Evolutionary conservation across 345 rosid species (phyloP).

Genomic region (Syzygium aqueum): DNA sequence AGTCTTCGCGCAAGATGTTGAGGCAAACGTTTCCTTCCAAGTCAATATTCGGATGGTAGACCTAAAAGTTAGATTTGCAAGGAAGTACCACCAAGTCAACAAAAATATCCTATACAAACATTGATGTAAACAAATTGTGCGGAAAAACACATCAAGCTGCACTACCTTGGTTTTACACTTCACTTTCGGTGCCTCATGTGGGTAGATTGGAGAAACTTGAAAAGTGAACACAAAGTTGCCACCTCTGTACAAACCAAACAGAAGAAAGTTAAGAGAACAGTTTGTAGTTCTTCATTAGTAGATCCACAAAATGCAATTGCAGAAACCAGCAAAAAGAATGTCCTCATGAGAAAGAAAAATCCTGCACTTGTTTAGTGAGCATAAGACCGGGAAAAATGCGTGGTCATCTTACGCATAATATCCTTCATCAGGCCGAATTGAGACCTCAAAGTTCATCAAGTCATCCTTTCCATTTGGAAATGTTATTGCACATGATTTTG

Average conservation of each 20-base stretch:
- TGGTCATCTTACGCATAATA: slow-evolving; percentile 52
- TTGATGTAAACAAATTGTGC: not conserved
- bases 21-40: slow-evolving; percentile 97
- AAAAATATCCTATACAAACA: not conserved
- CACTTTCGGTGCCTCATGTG: slow-evolving; percentile 94
- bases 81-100: not conserved
- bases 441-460: slow-evolving; percentile 74
- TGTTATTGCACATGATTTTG: slow-evolving; percentile 52
- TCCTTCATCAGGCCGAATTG: slow-evolving; percentile 81
- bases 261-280: not conserved
- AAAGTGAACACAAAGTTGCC: slow-evolving; percentile 85
- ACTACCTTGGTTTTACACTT: slow-evolving; percentile 96
- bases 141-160: not conserved
- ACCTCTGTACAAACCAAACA: slow-evolving; percentile 29
- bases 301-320: not conserved
- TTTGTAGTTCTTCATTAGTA: not conserved
- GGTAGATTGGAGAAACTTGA: slow-evolving; percentile 82
- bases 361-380: not conserved
- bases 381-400: not conserved
- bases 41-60: slow-evolving; percentile 96
- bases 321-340: not conserved
- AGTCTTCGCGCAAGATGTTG: slow-evolving; percentile 89
- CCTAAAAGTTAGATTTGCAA: slow-evolving; percentile 26
- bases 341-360: not conserved
- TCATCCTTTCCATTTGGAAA: slow-evolving; percentile 82